These are phyloP conservation scores for Fusarium compactum DNA, from an alignment of 2,329 filamentous ascomycete species.

Conservation along the genomic window DNA sequence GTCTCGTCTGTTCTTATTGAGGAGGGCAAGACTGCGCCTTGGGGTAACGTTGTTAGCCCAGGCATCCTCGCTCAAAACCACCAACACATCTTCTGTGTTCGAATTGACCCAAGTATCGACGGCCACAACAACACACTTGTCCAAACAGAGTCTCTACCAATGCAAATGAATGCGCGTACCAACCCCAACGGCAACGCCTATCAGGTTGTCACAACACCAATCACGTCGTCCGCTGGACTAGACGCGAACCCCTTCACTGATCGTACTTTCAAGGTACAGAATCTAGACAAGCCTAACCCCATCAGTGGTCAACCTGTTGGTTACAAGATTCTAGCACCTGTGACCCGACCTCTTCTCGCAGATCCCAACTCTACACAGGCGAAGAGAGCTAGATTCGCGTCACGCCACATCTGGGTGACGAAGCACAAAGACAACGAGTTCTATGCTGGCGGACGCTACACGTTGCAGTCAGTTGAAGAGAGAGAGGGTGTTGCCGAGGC, in stretches of 20 bases:
- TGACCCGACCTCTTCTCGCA: constrained; percentile 56
- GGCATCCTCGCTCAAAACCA: constrained; percentile 77
- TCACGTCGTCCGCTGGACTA: constrained; percentile 60
- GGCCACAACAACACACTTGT: constrained; percentile 68
- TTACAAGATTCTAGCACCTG: constrained; percentile 59
- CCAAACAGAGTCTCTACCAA: constrained; percentile 55
- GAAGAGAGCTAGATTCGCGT: constrained; percentile 56
- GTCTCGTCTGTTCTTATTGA: constrained; percentile 71
- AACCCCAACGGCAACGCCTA: constrained; percentile 65
- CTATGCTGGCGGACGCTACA: constrained; percentile 59
- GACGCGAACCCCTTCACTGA: constrained; percentile 64
- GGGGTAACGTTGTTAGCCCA: constrained; percentile 72
- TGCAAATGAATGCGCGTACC: constrained; percentile 56
- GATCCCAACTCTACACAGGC: constrained; percentile 56
- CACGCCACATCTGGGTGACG: constrained; percentile 62
- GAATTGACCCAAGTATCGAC: constrained; percentile 75
- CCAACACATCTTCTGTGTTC: constrained; percentile 75
- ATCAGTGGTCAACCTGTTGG: constrained; percentile 60
- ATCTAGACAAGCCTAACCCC: constrained; percentile 57
- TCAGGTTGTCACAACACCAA: constrained; percentile 57
- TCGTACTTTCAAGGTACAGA: constrained; percentile 64
- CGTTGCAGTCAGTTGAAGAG: constrained; percentile 29
- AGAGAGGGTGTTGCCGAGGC: constrained; percentile 14
- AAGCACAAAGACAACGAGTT: constrained; percentile 60
- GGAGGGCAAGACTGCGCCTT: constrained; percentile 62